Percentiles rank a stretch among this genome's conserved stretches.
Evolutionary conservation across 1,139 yeast genomes (phyloP).

Genomic region (Candida mesenterica): DNA sequence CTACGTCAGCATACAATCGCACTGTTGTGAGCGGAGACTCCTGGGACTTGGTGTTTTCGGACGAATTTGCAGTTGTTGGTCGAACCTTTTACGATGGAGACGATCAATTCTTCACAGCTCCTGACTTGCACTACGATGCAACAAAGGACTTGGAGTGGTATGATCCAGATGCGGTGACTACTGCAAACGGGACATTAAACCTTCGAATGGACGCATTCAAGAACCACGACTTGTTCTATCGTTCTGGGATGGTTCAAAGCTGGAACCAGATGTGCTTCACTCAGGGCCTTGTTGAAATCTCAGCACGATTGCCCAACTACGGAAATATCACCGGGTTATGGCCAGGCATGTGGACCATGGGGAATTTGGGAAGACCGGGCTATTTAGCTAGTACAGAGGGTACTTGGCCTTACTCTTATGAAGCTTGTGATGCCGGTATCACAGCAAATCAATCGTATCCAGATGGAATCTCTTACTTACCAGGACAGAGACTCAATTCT

Average conservation of each 20-base stretch:
- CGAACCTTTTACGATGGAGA: slow-evolving; percentile 81
- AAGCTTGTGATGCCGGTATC: slow-evolving; percentile 81
- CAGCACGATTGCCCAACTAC: slow-evolving; percentile 69
- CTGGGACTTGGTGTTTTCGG: slow-evolving; percentile 76
- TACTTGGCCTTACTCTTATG: slow-evolving; percentile 87
- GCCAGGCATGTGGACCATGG: slow-evolving; percentile 93
- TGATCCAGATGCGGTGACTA: slow-evolving; percentile 75
- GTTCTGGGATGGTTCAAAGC: slow-evolving; percentile 82
- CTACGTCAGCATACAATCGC: slow-evolving; percentile 48
- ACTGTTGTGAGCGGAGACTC: slow-evolving; percentile 52
- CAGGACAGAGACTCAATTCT: slow-evolving; percentile 69
- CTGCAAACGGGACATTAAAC: slow-evolving; percentile 62
- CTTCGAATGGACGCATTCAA: slow-evolving; percentile 72
- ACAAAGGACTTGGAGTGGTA: slow-evolving; percentile 88
- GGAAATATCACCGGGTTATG: slow-evolving; percentile 73
- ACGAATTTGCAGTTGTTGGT: slow-evolving; percentile 81
- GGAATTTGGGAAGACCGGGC: slow-evolving; percentile 84
- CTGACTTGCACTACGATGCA: slow-evolving; percentile 74
- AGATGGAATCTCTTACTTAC: slow-evolving; percentile 76
- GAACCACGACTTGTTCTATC: slow-evolving; percentile 69
- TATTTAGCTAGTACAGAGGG: slow-evolving; percentile 78
- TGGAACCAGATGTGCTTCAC: slow-evolving; percentile 86
- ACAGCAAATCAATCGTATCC: slow-evolving; percentile 84
- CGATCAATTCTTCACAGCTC: slow-evolving; percentile 81
- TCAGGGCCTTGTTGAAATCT: slow-evolving; percentile 68